These are phyloP conservation scores for Biscutella laevigata DNA, from an alignment of 441 rosid species.

Conservation along the genomic window DNA sequence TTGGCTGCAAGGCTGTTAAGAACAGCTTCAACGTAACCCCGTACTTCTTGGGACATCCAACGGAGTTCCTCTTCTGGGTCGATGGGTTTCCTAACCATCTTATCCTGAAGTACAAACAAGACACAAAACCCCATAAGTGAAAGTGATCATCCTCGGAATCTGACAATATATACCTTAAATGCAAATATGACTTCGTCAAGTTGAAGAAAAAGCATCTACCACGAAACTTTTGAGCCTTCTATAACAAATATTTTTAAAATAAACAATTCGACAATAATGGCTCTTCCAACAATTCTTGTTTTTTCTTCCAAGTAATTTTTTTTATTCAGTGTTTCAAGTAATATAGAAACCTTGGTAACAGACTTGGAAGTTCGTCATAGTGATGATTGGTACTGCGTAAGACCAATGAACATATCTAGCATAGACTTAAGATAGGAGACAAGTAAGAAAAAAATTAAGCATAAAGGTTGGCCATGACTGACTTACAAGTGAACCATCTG, in stretches of 20 bases:
- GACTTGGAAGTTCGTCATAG: constrained; percentile 4
- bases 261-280: not conserved
- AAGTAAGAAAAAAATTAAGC: not conserved
- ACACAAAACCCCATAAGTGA: not conserved
- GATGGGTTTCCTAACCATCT: constrained; percentile 82
- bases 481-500: constrained; percentile 99
- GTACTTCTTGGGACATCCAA: constrained; percentile 99
- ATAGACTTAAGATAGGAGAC: not conserved
- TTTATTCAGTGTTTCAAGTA: constrained; percentile 1
- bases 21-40: constrained; percentile 99
- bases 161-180: not conserved
- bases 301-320: not conserved
- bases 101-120: constrained; percentile 47
- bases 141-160: no score
- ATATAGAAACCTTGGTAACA: constrained; percentile 1
- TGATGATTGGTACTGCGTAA: not conserved
- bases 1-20: constrained; percentile 99
- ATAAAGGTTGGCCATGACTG: constrained; percentile 4
- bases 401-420: constrained; percentile 5
- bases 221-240: not conserved
- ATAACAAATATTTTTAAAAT: not conserved
- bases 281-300: not conserved
- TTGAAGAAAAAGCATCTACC: not conserved
- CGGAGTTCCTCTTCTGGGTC: constrained; percentile 99
- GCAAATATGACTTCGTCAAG: not conserved